phyloP scores from a whole-genome alignment of 371 early-diverging fungal species.

The Zychaea mexicana region DNA sequence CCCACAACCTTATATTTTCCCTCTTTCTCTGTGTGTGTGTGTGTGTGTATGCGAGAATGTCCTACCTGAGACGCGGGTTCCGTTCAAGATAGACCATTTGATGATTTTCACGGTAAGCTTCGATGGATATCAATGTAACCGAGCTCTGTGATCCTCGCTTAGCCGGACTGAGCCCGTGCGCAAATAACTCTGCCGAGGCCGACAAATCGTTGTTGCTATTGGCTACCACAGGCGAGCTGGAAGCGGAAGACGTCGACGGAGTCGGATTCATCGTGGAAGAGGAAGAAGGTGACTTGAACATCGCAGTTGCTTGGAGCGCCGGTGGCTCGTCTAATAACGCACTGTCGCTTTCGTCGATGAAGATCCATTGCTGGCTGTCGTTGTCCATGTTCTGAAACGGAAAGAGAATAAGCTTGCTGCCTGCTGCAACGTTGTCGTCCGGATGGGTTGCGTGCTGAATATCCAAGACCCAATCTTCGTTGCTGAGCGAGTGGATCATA shows the following conservation, averaged over 20 bases:
- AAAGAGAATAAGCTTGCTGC: slow-evolving; percentile 43
- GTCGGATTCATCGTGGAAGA: slow-evolving; percentile 24
- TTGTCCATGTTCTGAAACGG: slow-evolving; percentile 48
- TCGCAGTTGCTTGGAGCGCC: neutral
- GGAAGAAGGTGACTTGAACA: slow-evolving; percentile 19
- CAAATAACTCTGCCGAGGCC: slow-evolving; percentile 3
- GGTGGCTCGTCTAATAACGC: neutral
- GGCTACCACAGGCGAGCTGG: slow-evolving; percentile 31
- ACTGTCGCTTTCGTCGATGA: slow-evolving; percentile 22
- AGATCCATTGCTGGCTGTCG: slow-evolving; percentile 47
- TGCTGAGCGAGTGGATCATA: slow-evolving; percentile 37
- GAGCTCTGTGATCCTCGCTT: slow-evolving; percentile 52
- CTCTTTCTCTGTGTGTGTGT: too few species aligned
- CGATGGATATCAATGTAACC: slow-evolving; percentile 22
- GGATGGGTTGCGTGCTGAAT: slow-evolving; percentile 12
- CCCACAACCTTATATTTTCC: neutral
- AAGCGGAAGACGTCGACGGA: slow-evolving; percentile 30
- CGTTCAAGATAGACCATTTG: slow-evolving; percentile 29
- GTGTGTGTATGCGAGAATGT: neutral
- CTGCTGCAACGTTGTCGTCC: slow-evolving; percentile 2
- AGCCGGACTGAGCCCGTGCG: slow-evolving; percentile 37
- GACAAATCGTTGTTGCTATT: slow-evolving; percentile 19
- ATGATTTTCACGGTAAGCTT: slow-evolving; percentile 42
- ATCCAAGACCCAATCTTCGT: slow-evolving; percentile 53
- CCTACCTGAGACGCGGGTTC: slow-evolving; percentile 29